phyloP scores from a whole-genome alignment of 768 basidiomycete species.

The Astraeus odoratus region DNA sequence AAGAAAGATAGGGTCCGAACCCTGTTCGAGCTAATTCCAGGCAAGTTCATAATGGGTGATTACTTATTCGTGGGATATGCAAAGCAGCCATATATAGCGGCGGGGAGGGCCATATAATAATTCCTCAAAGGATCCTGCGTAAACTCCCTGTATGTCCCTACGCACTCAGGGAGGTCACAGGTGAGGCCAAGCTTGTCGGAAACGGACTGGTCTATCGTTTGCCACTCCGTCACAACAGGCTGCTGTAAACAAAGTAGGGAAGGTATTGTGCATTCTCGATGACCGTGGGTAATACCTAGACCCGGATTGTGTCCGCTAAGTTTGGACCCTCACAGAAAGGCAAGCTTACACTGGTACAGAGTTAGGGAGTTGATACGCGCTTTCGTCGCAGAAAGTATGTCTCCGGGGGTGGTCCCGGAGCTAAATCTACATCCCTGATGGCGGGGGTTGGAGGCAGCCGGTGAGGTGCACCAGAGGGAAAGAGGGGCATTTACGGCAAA shows the following conservation, averaged over 20 bases:
- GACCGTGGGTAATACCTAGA: too few species aligned
- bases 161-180: slow-evolving; percentile 40
- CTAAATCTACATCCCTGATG: slow-evolving; percentile 10
- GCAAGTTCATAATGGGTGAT: slow-evolving; percentile 1
- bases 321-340: too few species aligned
- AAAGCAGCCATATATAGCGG: slow-evolving; percentile 11
- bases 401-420: slow-evolving; percentile 13
- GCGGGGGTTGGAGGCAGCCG: slow-evolving; percentile 2
- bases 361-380: too few species aligned
- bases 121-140: slow-evolving; percentile 43
- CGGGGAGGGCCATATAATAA: slow-evolving; percentile 43
- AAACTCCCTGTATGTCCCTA: slow-evolving; percentile 44
- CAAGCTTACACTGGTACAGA: slow-evolving; percentile 23
- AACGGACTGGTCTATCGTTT: slow-evolving; percentile 44
- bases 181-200: slow-evolving; percentile 42
- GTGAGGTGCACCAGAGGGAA: background rate
- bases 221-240: slow-evolving; percentile 33
- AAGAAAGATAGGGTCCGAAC: slow-evolving; percentile 27
- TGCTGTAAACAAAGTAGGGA: too few species aligned
- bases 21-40: slow-evolving; percentile 18
- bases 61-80: slow-evolving; percentile 10
- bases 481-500: slow-evolving; percentile 25
- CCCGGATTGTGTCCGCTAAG: slow-evolving; percentile 11
- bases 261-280: slow-evolving; percentile 7
- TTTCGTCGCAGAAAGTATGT: slow-evolving; percentile 23